Evolutionary conservation across 2,329 filamentous ascomycete species (phyloP).

Genomic region (Cladosporium sp.): DNA sequence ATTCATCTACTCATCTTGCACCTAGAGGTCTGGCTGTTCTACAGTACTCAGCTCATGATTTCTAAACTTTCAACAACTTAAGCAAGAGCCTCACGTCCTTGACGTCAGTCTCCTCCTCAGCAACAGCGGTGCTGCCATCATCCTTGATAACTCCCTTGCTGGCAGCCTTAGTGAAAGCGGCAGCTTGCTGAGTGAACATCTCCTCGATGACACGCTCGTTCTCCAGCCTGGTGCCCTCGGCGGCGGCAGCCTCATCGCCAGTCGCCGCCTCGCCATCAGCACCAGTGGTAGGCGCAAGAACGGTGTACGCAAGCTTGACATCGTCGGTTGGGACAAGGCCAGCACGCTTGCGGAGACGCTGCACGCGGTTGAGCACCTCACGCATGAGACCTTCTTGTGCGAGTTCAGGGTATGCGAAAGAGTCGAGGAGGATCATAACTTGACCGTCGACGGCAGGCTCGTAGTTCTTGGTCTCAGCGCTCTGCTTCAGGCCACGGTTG

Average conservation of each 20-base stretch:
- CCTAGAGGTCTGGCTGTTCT: background rate
- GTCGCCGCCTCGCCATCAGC: slow-evolving; percentile 18
- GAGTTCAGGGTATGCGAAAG: slow-evolving; percentile 75
- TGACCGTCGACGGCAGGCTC: slow-evolving; percentile 88
- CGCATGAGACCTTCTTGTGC: slow-evolving; percentile 83
- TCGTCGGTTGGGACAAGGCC: slow-evolving; percentile 88
- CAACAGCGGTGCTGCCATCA: slow-evolving; percentile 48
- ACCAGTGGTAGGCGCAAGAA: slow-evolving; percentile 50
- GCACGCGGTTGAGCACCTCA: slow-evolving; percentile 90
- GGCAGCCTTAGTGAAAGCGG: slow-evolving; percentile 33
- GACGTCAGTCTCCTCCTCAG: slow-evolving; percentile 78
- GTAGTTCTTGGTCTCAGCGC: slow-evolving; percentile 65
- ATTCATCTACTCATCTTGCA: slow-evolving; percentile 9
- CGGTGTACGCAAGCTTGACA: slow-evolving; percentile 87
- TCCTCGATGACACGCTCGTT: slow-evolving; percentile 30
- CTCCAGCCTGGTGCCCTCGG: slow-evolving; percentile 27
- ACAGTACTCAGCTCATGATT: background rate
- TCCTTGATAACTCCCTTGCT: slow-evolving; percentile 27
- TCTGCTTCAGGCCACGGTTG: slow-evolving; percentile 71
- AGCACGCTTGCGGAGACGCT: slow-evolving; percentile 89
- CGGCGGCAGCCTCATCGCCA: slow-evolving; percentile 20
- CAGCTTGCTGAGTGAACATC: slow-evolving; percentile 32
- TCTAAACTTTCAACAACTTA: slow-evolving; percentile 65
- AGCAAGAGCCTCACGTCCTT: slow-evolving; percentile 72
- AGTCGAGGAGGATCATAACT: slow-evolving; percentile 86